Evolutionary conservation across 208 protist species (phyloP).

Genomic region (Borovskyia barvae): DNA sequence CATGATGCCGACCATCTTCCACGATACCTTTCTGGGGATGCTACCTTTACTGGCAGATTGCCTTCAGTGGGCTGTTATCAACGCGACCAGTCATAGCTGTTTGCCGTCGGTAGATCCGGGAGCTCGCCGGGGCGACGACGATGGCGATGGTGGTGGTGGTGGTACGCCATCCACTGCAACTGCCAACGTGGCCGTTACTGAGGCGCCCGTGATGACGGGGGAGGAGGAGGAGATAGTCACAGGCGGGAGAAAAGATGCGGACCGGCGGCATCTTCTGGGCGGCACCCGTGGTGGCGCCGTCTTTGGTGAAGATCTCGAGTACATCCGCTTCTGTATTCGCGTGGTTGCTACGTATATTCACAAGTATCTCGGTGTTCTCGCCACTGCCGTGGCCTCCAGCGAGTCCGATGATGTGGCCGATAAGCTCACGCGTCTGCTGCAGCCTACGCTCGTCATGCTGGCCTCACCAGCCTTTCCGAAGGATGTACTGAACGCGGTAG

Average conservation of each 20-base stretch:
- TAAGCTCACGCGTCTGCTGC: slow-evolving; percentile 43
- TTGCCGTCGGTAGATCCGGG: no score
- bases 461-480: slow-evolving; percentile 70
- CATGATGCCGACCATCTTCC: slow-evolving; percentile 69
- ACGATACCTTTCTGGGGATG: slow-evolving; percentile 59
- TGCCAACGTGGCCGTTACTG: not conserved
- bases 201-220: not conserved
- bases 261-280: no score
- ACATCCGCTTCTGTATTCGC: slow-evolving; percentile 81
- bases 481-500: slow-evolving; percentile 86
- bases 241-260: no score
- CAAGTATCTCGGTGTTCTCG: slow-evolving; percentile 61
- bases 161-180: not conserved
- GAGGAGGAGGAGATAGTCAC: not conserved
- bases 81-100: slow-evolving; percentile 33
- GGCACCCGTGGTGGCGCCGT: slow-evolving; percentile 33
- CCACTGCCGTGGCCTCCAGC: slow-evolving; percentile 6
- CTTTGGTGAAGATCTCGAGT: slow-evolving; percentile 80
- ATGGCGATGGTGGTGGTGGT: not conserved
- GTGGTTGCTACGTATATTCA: slow-evolving; percentile 83
- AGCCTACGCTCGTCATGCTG: slow-evolving; percentile 64
- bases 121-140: not conserved
- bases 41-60: slow-evolving; percentile 71
- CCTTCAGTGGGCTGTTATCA: slow-evolving; percentile 72
- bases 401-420: slow-evolving; percentile 2